A percentile compares a stretch with the other conserved stretches of the same genome.
Conservation (phyloP, 2,329 filamentous ascomycete genomes). For the Coccinonectria pachysandricola region DNA sequence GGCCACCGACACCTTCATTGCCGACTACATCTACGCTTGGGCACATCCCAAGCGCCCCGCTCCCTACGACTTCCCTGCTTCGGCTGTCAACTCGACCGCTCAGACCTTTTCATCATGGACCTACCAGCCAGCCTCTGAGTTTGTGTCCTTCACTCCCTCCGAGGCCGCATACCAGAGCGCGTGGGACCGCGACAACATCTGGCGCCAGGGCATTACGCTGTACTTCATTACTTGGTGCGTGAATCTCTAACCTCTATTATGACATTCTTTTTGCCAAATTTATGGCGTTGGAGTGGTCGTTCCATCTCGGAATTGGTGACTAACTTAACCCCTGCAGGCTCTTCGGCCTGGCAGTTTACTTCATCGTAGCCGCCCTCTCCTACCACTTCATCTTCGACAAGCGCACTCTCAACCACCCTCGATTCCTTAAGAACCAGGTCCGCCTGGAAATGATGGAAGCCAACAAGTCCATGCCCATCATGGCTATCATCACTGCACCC, state of each 20-base stretch:
- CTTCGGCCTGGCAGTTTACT: slow-evolving; percentile 79
- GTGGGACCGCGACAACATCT: slow-evolving; percentile 67
- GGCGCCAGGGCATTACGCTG: slow-evolving; percentile 63
- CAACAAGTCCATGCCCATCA: slow-evolving; percentile 64
- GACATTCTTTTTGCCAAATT: too few relatives aligned
- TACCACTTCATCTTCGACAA: slow-evolving; percentile 91
- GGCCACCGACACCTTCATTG: slow-evolving; percentile 67
- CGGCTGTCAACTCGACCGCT: slow-evolving; percentile 43
- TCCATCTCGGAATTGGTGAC: slow-evolving; percentile 2
- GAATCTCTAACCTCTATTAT: too few relatives aligned
- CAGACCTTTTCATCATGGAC: slow-evolving; percentile 50
- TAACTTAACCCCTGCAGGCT: slow-evolving; percentile 46
- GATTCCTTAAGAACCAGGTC: slow-evolving; percentile 92
- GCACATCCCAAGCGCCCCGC: slow-evolving; percentile 51
- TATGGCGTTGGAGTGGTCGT: too few relatives aligned
- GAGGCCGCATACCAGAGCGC: slow-evolving; percentile 70
- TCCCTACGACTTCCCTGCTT: slow-evolving; percentile 40
- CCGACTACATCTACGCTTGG: slow-evolving; percentile 68
- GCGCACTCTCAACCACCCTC: slow-evolving; percentile 76
- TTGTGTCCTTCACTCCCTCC: slow-evolving; percentile 59
- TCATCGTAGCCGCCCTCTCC: slow-evolving; percentile 69
- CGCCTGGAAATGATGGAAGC: slow-evolving; percentile 76
- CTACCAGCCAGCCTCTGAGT: slow-evolving; percentile 63
- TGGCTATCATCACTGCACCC: slow-evolving; percentile 71
- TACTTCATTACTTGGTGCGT: slow-evolving; percentile 82